Base-by-base conservation (phyloP, 192 early-diverging fungal species). In the Pilaira anomala region DNA sequence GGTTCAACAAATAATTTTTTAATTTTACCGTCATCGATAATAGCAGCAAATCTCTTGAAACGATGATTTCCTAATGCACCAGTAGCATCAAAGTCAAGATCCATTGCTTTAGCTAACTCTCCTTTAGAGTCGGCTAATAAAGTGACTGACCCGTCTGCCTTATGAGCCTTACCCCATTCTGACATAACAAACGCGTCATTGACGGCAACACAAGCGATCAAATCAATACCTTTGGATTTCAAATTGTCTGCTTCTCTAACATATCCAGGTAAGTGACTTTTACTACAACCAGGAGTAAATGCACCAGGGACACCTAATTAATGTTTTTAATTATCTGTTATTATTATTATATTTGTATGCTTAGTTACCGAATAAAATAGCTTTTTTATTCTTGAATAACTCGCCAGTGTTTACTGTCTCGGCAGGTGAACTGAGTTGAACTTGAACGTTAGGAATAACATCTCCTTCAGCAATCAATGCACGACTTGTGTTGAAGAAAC, bases 211-310 rank as follows among this genome's bases (percentile, higher is more conserved):
- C 84, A 85, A 21, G 74, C 64, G n/a, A 88, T 60, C 45, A 76
- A 61, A 53, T 85, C 83, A 14, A 88, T 69, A 25, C 83, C 83
- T 22, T 72, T 66, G 3, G 64, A 66, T 24, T 72, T 78, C n/a
- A 87, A 66, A 1, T 73, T 72, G 16, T 76, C 60, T 4, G 72
- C 70, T 46, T 80, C 67, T 28, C 75, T 67, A 16, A 81, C 50
- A 63, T 79, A 85, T 19, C 79, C 79, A 14, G 86, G 86, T 39
- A 88, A 52, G 48, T 88, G 86, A 26, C 71, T 58, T 42, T 78
- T 75, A 56, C 78, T 75, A 63, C 86, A 88, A 44, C 78, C 80
- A 22, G 86, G 86, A n/a, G 85, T 87, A 66, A 88, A 88, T 11
- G 83, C 83, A 30, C 83, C 85, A 44, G 86, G 86, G 5, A 88